A percentile compares a stretch with the other conserved stretches of the same genome.
Conservation (phyloP, 1,284 basidiomycete species). For the Stygiomarasmius scandens region DNA sequence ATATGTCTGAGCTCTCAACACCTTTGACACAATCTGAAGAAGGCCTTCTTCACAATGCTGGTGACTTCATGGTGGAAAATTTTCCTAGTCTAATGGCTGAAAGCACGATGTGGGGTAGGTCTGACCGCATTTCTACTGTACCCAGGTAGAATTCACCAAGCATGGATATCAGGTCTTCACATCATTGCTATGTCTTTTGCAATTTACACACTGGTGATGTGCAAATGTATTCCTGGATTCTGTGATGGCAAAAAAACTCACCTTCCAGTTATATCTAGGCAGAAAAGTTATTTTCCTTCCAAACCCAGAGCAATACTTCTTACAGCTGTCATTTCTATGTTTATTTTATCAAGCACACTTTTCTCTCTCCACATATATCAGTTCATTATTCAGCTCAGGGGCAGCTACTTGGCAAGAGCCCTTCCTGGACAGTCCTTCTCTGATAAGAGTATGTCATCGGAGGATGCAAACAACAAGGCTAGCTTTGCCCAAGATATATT, state of each 20-base stretch:
- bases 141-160: neutral
- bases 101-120: conserved; percentile 6
- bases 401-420: neutral
- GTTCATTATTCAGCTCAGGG: neutral
- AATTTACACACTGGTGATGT: neutral
- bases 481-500: conserved; percentile 3
- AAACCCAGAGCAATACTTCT: neutral
- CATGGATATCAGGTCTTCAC: neutral
- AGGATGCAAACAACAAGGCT: neutral
- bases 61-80: conserved; percentile 7
- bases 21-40: conserved; percentile 5
- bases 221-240: neutral
- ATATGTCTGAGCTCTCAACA: neutral
- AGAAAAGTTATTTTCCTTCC: neutral
- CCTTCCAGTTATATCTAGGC: neutral
- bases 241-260: neutral
- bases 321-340: neutral
- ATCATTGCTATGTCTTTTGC: neutral
- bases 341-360: conserved; percentile 2
- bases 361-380: conserved; percentile 5
- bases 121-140: neutral
- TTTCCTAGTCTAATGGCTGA: conserved; percentile 4
- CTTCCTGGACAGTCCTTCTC: neutral
- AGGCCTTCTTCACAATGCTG: neutral
- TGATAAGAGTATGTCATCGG: neutral